These are phyloP conservation scores for Rhododendron ovatum DNA, from an alignment of 148 eudicot genomes.

Conservation along the genomic window DNA sequence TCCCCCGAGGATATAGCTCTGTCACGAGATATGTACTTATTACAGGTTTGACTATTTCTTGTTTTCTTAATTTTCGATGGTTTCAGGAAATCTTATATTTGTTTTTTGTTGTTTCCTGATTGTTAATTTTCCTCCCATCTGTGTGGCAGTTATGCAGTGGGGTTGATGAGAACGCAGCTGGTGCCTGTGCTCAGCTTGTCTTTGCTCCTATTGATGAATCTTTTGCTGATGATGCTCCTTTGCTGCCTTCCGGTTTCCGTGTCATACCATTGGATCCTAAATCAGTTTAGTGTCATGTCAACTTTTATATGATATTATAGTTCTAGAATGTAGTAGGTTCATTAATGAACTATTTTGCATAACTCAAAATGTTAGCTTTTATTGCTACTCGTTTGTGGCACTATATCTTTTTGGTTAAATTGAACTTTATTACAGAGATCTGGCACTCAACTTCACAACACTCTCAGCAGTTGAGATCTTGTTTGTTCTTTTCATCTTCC, in stretches of 20 bases:
- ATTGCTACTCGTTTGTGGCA: background rate
- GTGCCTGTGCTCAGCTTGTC: conserved; percentile 56
- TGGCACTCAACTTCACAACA: background rate
- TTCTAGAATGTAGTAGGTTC: background rate
- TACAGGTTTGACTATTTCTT: conserved; percentile 33
- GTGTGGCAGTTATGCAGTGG: conserved; percentile 50
- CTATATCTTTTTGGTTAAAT: background rate
- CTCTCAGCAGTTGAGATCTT: background rate
- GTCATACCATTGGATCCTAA: conserved; percentile 55
- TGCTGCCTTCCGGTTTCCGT: conserved; percentile 63
- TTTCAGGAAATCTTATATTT: background rate
- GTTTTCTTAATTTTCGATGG: background rate
- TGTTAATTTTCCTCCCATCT: background rate
- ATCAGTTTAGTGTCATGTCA: conserved; percentile 37
- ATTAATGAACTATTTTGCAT: background rate
- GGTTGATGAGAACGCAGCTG: conserved; percentile 44
- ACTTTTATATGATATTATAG: background rate
- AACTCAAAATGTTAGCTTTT: background rate
- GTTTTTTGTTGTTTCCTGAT: background rate
- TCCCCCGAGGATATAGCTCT: conserved; percentile 42
- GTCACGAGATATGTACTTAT: conserved; percentile 45
- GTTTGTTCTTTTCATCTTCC: background rate
- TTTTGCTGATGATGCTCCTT: conserved; percentile 54
- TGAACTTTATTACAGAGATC: background rate
- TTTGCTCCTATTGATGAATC: conserved; percentile 69